Conservation (phyloP, 2,329 filamentous ascomycete species). For the Aspergillus fructus region DNA sequence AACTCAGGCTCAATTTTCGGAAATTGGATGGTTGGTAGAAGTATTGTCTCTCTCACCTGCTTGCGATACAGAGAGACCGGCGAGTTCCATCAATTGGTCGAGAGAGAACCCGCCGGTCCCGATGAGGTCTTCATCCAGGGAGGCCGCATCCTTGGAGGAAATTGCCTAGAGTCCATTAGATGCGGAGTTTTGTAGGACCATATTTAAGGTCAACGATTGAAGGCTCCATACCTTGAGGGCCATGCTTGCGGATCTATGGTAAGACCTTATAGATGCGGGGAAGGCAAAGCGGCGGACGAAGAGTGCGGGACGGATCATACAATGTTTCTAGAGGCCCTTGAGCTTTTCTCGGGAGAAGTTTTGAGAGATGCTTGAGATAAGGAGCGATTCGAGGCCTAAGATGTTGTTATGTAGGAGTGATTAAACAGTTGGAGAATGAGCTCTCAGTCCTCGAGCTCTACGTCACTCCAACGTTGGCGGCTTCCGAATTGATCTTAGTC, state of each 20-base stretch:
- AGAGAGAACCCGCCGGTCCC: constrained; percentile 80
- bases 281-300: constrained; percentile 14
- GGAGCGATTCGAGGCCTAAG: background rate
- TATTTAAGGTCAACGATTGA: no score
- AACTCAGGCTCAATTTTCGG: background rate
- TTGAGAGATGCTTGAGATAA: background rate
- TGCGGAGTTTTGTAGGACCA: background rate
- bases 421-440: background rate
- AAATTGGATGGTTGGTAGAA: background rate
- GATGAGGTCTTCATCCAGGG: constrained; percentile 94
- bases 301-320: constrained; percentile 27
- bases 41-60: constrained; percentile 56
- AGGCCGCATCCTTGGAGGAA: constrained; percentile 80
- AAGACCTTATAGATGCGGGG: constrained; percentile 20
- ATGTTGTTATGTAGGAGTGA: background rate
- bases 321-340: constrained; percentile 1
- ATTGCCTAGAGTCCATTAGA: constrained; percentile 60
- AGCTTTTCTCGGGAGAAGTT: background rate
- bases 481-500: background rate
- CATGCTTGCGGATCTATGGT: constrained; percentile 37
- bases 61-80: constrained; percentile 89
- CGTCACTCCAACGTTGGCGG: background rate
- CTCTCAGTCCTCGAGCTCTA: background rate
- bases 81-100: constrained; percentile 96
- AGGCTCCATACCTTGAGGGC: constrained; percentile 36